Base-by-base conservation (phyloP, 257 asterid genomes). In the Nicotiana undulata region DNA sequence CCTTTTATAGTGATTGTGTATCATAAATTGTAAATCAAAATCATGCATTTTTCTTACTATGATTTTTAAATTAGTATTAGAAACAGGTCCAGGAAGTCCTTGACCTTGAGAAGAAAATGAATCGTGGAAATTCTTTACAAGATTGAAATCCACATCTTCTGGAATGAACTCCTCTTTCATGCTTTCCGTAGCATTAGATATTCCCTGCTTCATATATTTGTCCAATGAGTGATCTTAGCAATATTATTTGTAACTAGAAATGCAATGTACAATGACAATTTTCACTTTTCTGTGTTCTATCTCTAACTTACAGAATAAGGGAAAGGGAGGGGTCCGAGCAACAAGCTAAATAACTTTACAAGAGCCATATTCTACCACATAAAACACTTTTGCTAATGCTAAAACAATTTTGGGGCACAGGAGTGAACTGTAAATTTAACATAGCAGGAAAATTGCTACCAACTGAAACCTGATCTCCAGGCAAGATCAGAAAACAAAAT, bases 91-190 rank as follows among this genome's bases (percentile, higher is more conserved):
- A 29, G 98, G 90, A 85, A 90, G 84, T 64, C 99, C 99, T 74
- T 94, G 99, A 74, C 99, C 99, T 74, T 94, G 99, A 74, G 94
- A 91, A 31, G 98, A 90, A 86, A 87, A 90, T 0, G 98, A 94
- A 37, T 91, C 96, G 0, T 94, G 93, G 79, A 96, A 79, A 82
- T 90, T 96, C 84, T 94, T 90, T 58, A 96, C 96, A 29, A 96
- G 96, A 90, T 96, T 96, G 82, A 94, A 81, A 89, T 96, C 97
- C 51, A 94, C 96, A 84, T 94, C 99, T 72, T 94, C 93, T 0
- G 98, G 97, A 56, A 87, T 86, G 24, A 96, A 86, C 81, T 93
- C 98, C 13, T 85, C 87, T 26, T 91, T 92, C 95, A 84, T 87
- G 84, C 84, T 94, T 52, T 87, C 94, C 26, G 81, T 79, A 44